Evolutionary conservation across 176 grass and related monocot genomes (phyloP).

Genomic region (Cymbopogon citratus): DNA sequence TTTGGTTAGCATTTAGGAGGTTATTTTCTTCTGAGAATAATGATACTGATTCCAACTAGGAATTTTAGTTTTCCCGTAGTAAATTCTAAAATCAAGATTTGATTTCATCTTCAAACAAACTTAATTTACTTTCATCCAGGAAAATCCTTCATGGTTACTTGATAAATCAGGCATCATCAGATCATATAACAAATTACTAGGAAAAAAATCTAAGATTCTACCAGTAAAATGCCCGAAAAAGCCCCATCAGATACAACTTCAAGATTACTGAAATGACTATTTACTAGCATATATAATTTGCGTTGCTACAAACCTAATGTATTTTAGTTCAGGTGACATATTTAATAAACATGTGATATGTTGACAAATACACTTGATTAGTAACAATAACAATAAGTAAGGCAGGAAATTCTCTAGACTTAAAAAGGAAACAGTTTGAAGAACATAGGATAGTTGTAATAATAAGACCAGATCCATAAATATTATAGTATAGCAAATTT

Average conservation of each 20-base stretch:
- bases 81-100: neutral
- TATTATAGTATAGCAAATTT: neutral
- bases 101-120: constrained; percentile 3
- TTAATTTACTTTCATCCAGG: neutral
- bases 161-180: neutral
- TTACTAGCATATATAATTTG: constrained; percentile 4
- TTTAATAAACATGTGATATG: neutral
- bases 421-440: neutral
- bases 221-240: neutral
- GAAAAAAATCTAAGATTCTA: neutral
- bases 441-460: neutral
- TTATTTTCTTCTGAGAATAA: neutral
- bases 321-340: constrained; percentile 2
- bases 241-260: neutral
- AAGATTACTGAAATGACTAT: neutral
- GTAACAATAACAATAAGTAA: neutral
- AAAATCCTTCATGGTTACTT: neutral
- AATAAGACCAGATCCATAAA: neutral
- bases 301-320: neutral
- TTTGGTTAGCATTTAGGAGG: neutral
- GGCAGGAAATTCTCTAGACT: neutral
- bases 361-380: neutral
- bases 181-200: neutral
- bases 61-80: neutral
- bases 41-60: neutral